Percentiles rank a stretch among this genome's conserved stretches.
Conservation (phyloP, 352 stramenopile genomes). For the Phytophthora multivora region DNA sequence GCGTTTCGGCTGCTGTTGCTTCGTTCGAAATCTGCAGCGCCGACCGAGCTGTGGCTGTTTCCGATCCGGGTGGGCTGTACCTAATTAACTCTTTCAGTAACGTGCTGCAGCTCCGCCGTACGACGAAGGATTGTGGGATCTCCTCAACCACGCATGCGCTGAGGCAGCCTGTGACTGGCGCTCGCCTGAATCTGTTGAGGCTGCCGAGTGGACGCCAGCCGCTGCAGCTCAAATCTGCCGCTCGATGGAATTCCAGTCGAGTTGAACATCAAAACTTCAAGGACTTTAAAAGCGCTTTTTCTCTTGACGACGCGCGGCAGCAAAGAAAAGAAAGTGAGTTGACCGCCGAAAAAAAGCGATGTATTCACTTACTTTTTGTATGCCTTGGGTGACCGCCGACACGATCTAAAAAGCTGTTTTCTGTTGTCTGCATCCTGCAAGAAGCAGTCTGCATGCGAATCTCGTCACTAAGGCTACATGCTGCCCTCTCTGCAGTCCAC, state of each 20-base stretch:
- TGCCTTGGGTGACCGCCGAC: neutral
- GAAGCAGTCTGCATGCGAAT: no score
- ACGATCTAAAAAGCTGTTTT: neutral
- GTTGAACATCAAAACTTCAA: constrained; percentile 33
- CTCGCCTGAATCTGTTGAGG: constrained; percentile 3
- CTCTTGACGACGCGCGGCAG: constrained; percentile 1
- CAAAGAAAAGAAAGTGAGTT: constrained; percentile 3
- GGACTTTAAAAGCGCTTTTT: constrained; percentile 15
- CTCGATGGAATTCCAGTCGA: constrained; percentile 15
- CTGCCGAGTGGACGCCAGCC: neutral
- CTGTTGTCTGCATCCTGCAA: neutral
- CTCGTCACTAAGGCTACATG: no score
- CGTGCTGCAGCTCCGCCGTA: constrained; percentile 12
- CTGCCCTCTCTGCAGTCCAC: no score
- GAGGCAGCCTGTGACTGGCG: constrained; percentile 27
- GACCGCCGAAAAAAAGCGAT: constrained; percentile 14
- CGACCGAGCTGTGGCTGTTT: neutral
- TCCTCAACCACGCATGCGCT: constrained; percentile 23
- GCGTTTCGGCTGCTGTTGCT: no score
- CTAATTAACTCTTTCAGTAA: neutral
- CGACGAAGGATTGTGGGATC: constrained; percentile 17
- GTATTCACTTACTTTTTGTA: neutral
- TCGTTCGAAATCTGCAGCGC: no score
- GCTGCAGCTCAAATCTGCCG: neutral
- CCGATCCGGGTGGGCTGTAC: no score